Percentiles rank a stretch among this genome's conserved stretches.
phyloP scores from a whole-genome alignment of 2,329 filamentous ascomycete species.

The Phialocephala subalpina region DNA sequence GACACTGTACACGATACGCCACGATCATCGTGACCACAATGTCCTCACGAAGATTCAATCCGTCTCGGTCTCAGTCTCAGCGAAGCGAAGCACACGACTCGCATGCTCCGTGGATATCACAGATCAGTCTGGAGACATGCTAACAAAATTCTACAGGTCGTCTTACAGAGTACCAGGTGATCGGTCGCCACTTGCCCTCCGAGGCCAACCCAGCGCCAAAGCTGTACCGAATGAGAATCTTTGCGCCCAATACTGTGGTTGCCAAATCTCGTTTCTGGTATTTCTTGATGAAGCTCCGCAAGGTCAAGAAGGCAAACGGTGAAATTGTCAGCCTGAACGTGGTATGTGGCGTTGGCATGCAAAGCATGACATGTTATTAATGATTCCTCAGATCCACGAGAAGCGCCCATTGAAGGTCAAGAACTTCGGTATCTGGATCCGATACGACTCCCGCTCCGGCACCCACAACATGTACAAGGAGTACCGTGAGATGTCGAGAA shows the following conservation, averaged over 20 bases:
- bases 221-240: slow-evolving; percentile 99
- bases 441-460: slow-evolving; percentile 99
- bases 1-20: neutral
- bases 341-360: slow-evolving; percentile 65
- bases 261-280: slow-evolving; percentile 99
- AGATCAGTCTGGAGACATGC: slow-evolving; percentile 13
- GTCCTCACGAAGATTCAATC: too few species aligned
- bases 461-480: slow-evolving; percentile 99
- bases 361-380: slow-evolving; percentile 23
- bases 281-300: slow-evolving; percentile 98
- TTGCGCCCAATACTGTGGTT: slow-evolving; percentile 96
- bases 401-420: slow-evolving; percentile 99
- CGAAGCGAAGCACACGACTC: neutral
- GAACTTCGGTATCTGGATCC: slow-evolving; percentile 99
- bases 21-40: neutral
- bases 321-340: slow-evolving; percentile 98
- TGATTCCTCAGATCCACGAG: slow-evolving; percentile 80
- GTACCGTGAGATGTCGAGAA: slow-evolving; percentile 98
- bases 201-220: slow-evolving; percentile 97
- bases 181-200: slow-evolving; percentile 98
- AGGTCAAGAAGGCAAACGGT: slow-evolving; percentile 99
- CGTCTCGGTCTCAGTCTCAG: neutral
- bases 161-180: slow-evolving; percentile 99
- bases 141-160: slow-evolving; percentile 71
- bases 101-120: neutral